These are phyloP conservation scores for Sclerotinia nivalis DNA, from an alignment of 2,329 filamentous ascomycete species.

Conservation along the genomic window DNA sequence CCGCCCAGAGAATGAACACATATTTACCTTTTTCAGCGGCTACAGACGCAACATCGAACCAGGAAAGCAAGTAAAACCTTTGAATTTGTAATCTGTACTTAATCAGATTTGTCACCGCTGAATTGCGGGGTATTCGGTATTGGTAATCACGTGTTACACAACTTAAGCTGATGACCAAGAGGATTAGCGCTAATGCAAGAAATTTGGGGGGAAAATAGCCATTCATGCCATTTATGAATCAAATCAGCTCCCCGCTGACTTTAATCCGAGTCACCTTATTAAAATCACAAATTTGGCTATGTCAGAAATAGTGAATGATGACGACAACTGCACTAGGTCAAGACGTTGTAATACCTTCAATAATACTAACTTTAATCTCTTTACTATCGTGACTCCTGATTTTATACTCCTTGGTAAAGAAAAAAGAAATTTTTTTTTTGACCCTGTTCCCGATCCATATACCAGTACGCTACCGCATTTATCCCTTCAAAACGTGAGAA, in stretches of 20 bases:
- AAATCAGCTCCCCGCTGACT: background rate
- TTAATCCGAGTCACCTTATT: background rate
- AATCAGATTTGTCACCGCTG: background rate
- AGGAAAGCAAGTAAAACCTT: background rate
- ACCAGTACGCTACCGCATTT: background rate
- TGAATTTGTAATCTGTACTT: background rate
- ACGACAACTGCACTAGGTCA: too few relatives aligned
- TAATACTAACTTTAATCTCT: too few relatives aligned
- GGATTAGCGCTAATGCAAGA: background rate
- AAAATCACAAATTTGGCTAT: too few relatives aligned
- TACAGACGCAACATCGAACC: background rate
- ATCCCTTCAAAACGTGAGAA: background rate
- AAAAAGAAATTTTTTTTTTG: too few relatives aligned
- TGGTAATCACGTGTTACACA: conserved; percentile 17
- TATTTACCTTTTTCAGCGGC: background rate
- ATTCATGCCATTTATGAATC: background rate
- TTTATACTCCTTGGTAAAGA: background rate
- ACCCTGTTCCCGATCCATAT: background rate
- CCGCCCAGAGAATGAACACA: too few relatives aligned
- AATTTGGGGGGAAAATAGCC: background rate
- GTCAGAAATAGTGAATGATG: too few relatives aligned
- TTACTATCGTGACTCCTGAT: too few relatives aligned
- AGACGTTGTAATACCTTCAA: too few relatives aligned
- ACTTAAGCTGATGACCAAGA: background rate
- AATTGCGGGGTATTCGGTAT: background rate